A percentile compares a stretch with the other conserved stretches of the same genome.
These are phyloP conservation scores for Rhodosorus marinus DNA, from an alignment of 23 red algal species.

Conservation along the genomic window DNA sequence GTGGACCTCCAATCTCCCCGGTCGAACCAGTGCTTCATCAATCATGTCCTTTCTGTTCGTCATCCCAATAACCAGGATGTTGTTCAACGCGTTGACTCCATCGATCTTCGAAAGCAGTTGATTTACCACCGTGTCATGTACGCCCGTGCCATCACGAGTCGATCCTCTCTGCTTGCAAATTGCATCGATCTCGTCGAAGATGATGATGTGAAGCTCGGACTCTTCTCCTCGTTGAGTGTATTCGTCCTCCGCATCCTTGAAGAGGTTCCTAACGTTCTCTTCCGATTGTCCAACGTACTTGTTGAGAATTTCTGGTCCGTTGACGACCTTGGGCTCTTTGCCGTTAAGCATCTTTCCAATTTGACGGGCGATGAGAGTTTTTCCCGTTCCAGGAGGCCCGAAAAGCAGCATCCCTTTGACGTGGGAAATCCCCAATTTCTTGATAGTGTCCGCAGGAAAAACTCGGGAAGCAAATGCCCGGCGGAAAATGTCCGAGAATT, in stretches of 20 bases:
- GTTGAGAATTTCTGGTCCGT: constrained; percentile 92
- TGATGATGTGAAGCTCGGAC: constrained; percentile 89
- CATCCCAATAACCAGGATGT: constrained; percentile 98
- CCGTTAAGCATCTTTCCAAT: constrained; percentile 99
- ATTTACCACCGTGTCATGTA: constrained; percentile 93
- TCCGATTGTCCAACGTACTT: constrained; percentile 94
- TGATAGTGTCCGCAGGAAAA: constrained; percentile 66
- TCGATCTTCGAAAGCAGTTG: constrained; percentile 95
- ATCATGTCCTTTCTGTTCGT: constrained; percentile 99
- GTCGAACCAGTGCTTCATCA: constrained; percentile 88
- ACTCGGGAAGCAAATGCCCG: constrained; percentile 97
- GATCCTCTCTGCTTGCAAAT: constrained; percentile 98
- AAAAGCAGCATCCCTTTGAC: constrained; percentile 96
- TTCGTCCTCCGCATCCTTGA: constrained; percentile 86
- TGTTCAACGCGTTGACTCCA: constrained; percentile 88
- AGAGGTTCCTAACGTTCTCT: constrained; percentile 90
- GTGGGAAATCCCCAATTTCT: constrained; percentile 89
- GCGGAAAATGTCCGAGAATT: constrained; percentile 92
- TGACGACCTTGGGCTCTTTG: constrained; percentile 93
- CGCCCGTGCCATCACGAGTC: constrained; percentile 49
- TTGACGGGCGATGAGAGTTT: constrained; percentile 92
- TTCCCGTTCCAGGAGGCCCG: constrained; percentile 89
- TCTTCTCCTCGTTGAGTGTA: constrained; percentile 42
- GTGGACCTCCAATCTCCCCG: constrained; percentile 91
- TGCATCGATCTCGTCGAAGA: constrained; percentile 99